Evolutionary conservation across 169 alveolate genomes (phyloP), one percentile per base, ranked within the genome.

Genomic region (Eimeria maxima): DNA sequence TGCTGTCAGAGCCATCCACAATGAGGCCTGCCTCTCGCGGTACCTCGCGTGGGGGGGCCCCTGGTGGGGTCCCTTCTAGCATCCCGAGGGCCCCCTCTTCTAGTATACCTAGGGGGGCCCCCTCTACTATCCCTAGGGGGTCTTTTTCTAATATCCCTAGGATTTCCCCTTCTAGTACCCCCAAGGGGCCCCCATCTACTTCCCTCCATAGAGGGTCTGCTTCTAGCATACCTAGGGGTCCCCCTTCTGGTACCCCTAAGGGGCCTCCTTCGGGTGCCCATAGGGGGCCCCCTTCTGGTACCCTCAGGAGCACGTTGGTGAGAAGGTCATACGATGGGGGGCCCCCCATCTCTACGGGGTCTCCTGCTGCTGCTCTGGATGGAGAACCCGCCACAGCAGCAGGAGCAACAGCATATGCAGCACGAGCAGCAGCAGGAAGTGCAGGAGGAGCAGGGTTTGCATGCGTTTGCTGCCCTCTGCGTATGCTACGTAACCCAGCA

Each of bases 371-470:
- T 29, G 5, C 53, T 4, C 10, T 1, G 65, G n/a, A n/a, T n/a
- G n/a, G n/a, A n/a, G n/a, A n/a, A n/a, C n/a, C n/a, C n/a, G 67
- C 57, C 29, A 3, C 67, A 78, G 65, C 65, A 45, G 89, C 89
- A 47, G 67, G 78, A 57, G 60, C 92, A 29, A 57, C 92, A 83
- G 92, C 74, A 33, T 74, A 55, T 38, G 92, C 71, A 57, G 76
- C 76, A 83, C 74, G 45, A 53, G 73, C 90, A 53, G 74, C 90
- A 50, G 67, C 73, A 47, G 73, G 16, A n/a, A n/a, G n/a, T 42
- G 87, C 87, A 44, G 63, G 74, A 53, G 55, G 74, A n/a, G 73
- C 90, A 81, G 90, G 74, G 27, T 71, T 53, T 50, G 92, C 71
- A 22, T 13, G 65, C 65, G 84, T 42, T 20, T 89, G 95, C 84